Evolutionary conservation across 2,329 filamentous ascomycete species (phyloP).

Genomic region (Fusarium poae): DNA sequence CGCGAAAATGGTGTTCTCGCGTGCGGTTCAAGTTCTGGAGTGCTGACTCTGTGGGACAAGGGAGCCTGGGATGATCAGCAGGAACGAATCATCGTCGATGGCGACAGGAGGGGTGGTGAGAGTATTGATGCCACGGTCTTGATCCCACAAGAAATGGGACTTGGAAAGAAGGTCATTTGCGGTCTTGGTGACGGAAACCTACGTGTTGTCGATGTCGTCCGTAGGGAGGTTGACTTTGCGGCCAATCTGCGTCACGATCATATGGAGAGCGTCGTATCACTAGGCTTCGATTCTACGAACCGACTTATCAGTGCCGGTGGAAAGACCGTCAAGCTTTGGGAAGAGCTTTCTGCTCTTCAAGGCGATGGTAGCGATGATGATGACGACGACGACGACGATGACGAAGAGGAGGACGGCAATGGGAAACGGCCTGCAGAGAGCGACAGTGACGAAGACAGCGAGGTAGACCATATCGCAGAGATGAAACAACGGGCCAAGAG

Average conservation of each 20-base stretch:
- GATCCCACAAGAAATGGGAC: constrained; percentile 77
- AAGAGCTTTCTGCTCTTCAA: constrained; percentile 75
- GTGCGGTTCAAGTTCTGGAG: constrained; percentile 80
- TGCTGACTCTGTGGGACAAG: constrained; percentile 93
- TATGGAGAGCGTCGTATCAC: constrained; percentile 82
- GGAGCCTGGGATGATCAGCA: constrained; percentile 97
- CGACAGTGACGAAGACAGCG: constrained; percentile 62
- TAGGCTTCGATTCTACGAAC: constrained; percentile 87
- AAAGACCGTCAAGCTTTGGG: constrained; percentile 89
- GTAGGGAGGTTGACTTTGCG: constrained; percentile 78
- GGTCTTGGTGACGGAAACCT: constrained; percentile 86
- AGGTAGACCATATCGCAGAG: constrained; percentile 52
- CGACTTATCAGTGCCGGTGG: constrained; percentile 93
- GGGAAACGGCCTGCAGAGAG: constrained; percentile 64
- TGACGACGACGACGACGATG: constrained; percentile 62
- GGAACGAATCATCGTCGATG: constrained; percentile 84
- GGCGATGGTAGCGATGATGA: constrained; percentile 58
- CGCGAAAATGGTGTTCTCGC: constrained; percentile 80
- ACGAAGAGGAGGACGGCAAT: constrained; percentile 57
- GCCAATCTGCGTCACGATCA: constrained; percentile 80
- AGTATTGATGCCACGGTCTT: constrained; percentile 83
- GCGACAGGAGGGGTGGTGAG: constrained; percentile 70
- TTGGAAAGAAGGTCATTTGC: constrained; percentile 80
- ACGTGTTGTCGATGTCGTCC: constrained; percentile 79
- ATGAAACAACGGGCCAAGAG: constrained; percentile 62